These are phyloP conservation scores for Protomyces inundatus DNA, from an alignment of 1,139 yeast species.

Conservation along the genomic window DNA sequence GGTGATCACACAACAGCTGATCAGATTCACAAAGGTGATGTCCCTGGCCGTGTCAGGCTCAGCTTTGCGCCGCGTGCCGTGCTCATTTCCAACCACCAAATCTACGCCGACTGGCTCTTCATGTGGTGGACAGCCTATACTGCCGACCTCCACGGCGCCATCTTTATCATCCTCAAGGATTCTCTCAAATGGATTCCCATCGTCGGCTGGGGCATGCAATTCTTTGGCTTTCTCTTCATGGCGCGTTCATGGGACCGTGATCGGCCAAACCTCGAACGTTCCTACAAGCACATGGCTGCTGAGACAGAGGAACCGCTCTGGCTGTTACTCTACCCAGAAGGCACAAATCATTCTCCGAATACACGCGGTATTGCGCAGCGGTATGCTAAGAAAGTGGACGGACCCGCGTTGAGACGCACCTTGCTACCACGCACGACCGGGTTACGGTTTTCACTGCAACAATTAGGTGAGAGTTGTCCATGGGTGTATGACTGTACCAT, in stretches of 20 bases:
- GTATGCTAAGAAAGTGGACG: conserved; percentile 52
- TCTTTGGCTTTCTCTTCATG: conserved; percentile 56
- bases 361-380: conserved; percentile 56
- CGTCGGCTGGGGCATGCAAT: conserved; percentile 81
- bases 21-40: conserved; percentile 33
- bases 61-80: conserved; percentile 48
- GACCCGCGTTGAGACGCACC: conserved; percentile 50
- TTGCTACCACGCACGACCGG: conserved; percentile 82
- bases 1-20: conserved; percentile 38
- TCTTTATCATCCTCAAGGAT: conserved; percentile 70
- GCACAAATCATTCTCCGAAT: conserved; percentile 72
- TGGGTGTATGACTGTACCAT: conserved; percentile 77
- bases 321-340: conserved; percentile 84
- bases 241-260: conserved; percentile 68
- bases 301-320: conserved; percentile 41
- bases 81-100: conserved; percentile 75
- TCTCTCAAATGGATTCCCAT: conserved; percentile 70
- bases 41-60: conserved; percentile 35
- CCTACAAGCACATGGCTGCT: conserved; percentile 31
- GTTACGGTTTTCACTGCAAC: conserved; percentile 57
- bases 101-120: conserved; percentile 82
- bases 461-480: conserved; percentile 56
- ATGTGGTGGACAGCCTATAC: conserved; percentile 84
- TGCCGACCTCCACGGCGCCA: conserved; percentile 56
- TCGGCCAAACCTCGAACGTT: conserved; percentile 53